phyloP scores from a whole-genome alignment of 257 asterid genomes.

The Rhazya stricta region DNA sequence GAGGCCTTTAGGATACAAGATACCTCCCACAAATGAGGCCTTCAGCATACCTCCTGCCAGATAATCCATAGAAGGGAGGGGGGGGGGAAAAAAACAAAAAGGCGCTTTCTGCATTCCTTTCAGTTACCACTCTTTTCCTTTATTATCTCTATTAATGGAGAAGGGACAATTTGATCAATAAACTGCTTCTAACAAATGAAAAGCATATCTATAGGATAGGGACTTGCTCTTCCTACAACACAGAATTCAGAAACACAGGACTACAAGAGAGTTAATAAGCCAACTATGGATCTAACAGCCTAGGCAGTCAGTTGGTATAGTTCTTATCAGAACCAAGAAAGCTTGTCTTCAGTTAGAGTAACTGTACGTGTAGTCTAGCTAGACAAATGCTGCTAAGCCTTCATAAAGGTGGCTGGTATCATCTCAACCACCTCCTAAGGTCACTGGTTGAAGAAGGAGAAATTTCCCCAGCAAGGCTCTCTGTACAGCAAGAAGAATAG shows the following conservation, averaged over 20 bases:
- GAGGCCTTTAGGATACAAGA: too few relatives aligned
- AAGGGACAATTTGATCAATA: background rate
- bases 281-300: background rate
- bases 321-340: background rate
- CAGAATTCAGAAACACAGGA: background rate
- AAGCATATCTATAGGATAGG: background rate
- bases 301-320: background rate
- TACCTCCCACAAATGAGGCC: too few relatives aligned
- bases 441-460: slow-evolving; percentile 92
- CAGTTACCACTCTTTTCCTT: too few relatives aligned
- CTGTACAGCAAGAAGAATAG: slow-evolving; percentile 52
- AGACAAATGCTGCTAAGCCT: background rate
- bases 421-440: slow-evolving; percentile 72
- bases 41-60: too few relatives aligned
- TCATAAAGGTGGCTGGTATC: slow-evolving; percentile 21
- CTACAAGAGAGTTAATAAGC: background rate
- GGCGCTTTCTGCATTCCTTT: too few relatives aligned
- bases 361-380: background rate
- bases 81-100: too few relatives aligned
- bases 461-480: slow-evolving; percentile 73
- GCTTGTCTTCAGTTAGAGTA: background rate
- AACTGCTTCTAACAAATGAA: background rate
- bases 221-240: background rate
- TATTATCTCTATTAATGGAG: too few relatives aligned
- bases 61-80: too few relatives aligned